Percentiles rank a stretch among this genome's conserved stretches.
phyloP scores from a whole-genome alignment of 768 basidiomycete species.

The Trametes gibbosa region DNA sequence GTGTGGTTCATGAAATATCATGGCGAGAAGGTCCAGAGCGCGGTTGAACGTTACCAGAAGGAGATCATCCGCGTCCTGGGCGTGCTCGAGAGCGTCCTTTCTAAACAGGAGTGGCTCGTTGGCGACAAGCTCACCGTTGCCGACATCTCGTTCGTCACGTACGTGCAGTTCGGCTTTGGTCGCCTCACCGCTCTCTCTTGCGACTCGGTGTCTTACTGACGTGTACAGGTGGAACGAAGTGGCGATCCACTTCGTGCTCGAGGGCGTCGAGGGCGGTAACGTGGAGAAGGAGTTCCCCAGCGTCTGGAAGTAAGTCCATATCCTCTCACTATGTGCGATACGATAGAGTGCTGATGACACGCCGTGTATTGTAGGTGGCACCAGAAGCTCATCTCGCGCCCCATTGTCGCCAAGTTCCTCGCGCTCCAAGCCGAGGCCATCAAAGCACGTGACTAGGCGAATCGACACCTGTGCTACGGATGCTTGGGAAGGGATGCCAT shows the following conservation, averaged over 20 bases:
- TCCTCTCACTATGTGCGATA: too few relatives aligned
- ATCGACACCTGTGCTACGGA: too few relatives aligned
- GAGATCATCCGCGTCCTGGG: conserved; percentile 20
- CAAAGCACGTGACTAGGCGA: neutral
- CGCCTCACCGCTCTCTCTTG: too few relatives aligned
- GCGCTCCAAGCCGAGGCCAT: neutral
- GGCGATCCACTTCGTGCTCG: neutral
- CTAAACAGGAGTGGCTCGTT: conserved; percentile 17
- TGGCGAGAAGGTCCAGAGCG: conserved; percentile 15
- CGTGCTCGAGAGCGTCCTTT: conserved; percentile 19
- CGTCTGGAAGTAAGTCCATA: neutral
- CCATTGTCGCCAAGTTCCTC: neutral
- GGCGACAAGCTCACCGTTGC: conserved; percentile 3
- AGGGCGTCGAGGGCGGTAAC: neutral
- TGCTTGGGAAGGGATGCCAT: too few relatives aligned
- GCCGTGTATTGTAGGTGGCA: conserved; percentile 3
- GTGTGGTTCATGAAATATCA: neutral
- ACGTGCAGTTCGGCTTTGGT: too few relatives aligned
- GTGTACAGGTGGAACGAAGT: neutral
- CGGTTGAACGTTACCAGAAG: conserved; percentile 22
- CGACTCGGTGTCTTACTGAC: neutral
- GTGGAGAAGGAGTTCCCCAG: conserved; percentile 11
- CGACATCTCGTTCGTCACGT: conserved; percentile 10
- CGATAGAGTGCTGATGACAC: neutral
- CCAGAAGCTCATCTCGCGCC: neutral